These are phyloP conservation scores for Babesia caballi DNA, from an alignment of 169 alveolate genomes.

Conservation along the genomic window DNA sequence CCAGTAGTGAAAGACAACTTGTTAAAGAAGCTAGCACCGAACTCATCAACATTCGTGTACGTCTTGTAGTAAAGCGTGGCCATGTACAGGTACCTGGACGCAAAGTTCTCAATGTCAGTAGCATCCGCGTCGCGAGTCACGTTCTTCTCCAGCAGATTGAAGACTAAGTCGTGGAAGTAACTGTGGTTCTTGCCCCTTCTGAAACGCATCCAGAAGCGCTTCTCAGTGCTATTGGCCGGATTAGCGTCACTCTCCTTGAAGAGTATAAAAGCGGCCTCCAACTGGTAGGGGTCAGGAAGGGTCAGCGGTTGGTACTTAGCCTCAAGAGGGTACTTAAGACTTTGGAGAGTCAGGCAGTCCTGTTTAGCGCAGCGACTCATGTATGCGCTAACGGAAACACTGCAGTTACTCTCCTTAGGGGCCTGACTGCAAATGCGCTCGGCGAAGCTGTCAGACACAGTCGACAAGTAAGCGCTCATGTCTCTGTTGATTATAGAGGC, in stretches of 20 bases:
- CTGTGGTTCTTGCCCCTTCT: not conserved
- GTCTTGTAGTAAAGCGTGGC: constrained; percentile 42
- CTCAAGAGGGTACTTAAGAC: too few relatives aligned
- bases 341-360: constrained; percentile 39
- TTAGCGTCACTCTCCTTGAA: constrained; percentile 37
- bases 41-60: not conserved
- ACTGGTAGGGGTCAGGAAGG: constrained; percentile 53
- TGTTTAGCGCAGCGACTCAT: constrained; percentile 29
- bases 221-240: not conserved
- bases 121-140: not conserved
- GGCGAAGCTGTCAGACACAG: not conserved
- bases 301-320: constrained; percentile 2
- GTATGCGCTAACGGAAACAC: not conserved
- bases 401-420: constrained; percentile 14
- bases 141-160: not conserved
- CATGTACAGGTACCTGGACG: constrained; percentile 28
- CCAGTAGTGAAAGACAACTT: not conserved
- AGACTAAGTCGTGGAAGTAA: constrained; percentile 9
- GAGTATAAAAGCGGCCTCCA: constrained; percentile 32
- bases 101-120: constrained; percentile 22
- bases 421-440: constrained; percentile 3
- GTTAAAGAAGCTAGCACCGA: constrained; percentile 3
- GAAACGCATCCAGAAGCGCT: constrained; percentile 12
- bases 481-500: not conserved
- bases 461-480: not conserved